phyloP scores from a whole-genome alignment of 306 rosid genomes.

The Trifolium subterraneum region DNA sequence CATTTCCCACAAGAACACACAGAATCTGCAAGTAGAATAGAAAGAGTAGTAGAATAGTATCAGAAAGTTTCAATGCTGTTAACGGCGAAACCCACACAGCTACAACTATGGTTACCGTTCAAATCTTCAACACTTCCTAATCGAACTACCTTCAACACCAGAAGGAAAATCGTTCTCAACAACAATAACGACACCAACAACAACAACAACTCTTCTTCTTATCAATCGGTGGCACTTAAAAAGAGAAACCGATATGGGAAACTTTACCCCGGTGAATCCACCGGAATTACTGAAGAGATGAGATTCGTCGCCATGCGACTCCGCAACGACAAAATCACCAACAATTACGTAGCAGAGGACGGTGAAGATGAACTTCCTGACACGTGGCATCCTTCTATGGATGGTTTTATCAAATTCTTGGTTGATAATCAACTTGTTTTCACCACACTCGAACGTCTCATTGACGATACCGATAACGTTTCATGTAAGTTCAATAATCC shows the following conservation, averaged over 20 bases:
- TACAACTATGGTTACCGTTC: constrained; percentile 24
- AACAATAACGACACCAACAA: background rate
- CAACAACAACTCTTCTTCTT: constrained; percentile 1
- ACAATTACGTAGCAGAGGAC: background rate
- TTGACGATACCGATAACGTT: constrained; percentile 74
- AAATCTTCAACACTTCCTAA: background rate
- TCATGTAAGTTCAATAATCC: constrained; percentile 50
- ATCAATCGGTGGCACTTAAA: constrained; percentile 41
- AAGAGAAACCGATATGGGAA: constrained; percentile 65
- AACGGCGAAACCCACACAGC: constrained; percentile 42
- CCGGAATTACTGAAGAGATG: constrained; percentile 92
- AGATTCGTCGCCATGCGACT: constrained; percentile 94
- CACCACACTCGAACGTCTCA: constrained; percentile 73
- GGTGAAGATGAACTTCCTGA: background rate
- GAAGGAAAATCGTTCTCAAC: background rate
- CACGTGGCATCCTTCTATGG: constrained; percentile 69
- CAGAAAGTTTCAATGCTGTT: background rate
- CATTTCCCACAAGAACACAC: too few species aligned
- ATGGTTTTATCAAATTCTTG: constrained; percentile 69
- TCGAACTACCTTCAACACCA: background rate
- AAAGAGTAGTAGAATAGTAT: too few species aligned
- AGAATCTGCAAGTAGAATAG: too few species aligned
- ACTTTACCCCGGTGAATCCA: constrained; percentile 78
- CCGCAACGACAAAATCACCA: constrained; percentile 47
- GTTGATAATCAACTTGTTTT: constrained; percentile 77